Conservation (phyloP, 75 land plant genomes). For the Chamaecyparis obtusa region DNA sequence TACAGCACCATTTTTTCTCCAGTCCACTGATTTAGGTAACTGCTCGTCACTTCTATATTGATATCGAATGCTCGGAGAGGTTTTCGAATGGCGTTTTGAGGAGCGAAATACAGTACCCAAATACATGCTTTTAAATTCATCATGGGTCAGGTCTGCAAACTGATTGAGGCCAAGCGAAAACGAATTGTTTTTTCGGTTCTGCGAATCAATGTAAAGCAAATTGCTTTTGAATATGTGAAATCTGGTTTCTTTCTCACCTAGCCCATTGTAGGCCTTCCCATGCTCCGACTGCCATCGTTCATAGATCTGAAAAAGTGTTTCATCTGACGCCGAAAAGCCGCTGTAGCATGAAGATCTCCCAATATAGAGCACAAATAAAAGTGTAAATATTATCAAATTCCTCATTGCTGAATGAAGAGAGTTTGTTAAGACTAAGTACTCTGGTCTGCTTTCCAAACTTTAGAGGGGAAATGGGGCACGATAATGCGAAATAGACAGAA, state of each 20-base stretch:
- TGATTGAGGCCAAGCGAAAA: conserved; percentile 29
- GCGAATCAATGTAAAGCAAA: conserved; percentile 35
- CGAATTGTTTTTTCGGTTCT: conserved; percentile 9
- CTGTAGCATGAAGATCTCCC: background rate
- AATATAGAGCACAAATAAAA: background rate
- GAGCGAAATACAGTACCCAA: background rate
- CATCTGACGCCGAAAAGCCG: conserved; percentile 27
- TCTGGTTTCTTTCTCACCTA: conserved; percentile 44
- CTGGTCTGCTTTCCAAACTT: too few species aligned
- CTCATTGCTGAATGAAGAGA: too few species aligned
- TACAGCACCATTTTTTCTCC: background rate
- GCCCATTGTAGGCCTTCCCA: conserved; percentile 22
- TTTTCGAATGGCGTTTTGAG: background rate
- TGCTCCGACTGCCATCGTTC: conserved; percentile 31
- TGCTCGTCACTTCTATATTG: background rate
- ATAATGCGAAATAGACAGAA: too few species aligned
- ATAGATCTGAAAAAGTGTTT: conserved; percentile 19
- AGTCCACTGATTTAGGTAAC: background rate
- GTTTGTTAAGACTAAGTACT: too few species aligned
- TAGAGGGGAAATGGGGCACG: too few species aligned
- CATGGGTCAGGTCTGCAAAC: conserved; percentile 35
- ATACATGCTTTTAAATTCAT: conserved; percentile 26
- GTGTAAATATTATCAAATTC: background rate
- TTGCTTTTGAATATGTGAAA: conserved; percentile 60
- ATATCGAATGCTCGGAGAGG: background rate